These are phyloP conservation scores for Tricholoma matsutake DNA, from an alignment of 768 basidiomycete genomes.

Conservation along the genomic window DNA sequence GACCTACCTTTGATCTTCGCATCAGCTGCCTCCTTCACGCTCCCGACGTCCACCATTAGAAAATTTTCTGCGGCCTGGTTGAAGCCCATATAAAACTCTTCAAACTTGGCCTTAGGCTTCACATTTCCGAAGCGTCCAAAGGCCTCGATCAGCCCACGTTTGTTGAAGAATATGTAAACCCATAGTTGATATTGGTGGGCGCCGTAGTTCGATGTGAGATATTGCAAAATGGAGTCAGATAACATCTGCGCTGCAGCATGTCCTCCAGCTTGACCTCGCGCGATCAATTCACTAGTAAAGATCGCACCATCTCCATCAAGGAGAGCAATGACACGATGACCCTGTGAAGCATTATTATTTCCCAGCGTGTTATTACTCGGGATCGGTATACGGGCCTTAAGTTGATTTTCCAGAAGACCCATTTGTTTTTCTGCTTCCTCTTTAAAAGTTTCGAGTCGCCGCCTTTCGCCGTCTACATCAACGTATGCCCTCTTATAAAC, in stretches of 20 bases:
- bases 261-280: conserved; percentile 56
- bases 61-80: conserved; percentile 69
- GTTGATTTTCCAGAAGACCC: conserved; percentile 37
- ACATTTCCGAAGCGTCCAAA: conserved; percentile 39
- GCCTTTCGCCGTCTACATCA: conserved; percentile 34
- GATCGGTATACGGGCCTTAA: conserved; percentile 29
- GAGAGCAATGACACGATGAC: conserved; percentile 46
- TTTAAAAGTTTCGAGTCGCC: conserved; percentile 30
- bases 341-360: conserved; percentile 26
- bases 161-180: conserved; percentile 64
- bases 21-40: conserved; percentile 71
- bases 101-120: conserved; percentile 43
- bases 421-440: conserved; percentile 36
- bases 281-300: conserved; percentile 51
- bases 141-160: conserved; percentile 53
- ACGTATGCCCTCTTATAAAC: conserved; percentile 43
- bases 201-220: conserved; percentile 33
- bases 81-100: conserved; percentile 66
- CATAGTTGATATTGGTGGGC: conserved; percentile 50
- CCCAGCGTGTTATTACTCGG: neutral
- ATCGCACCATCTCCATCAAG: conserved; percentile 68
- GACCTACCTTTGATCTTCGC: conserved; percentile 67
- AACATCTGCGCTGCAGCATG: conserved; percentile 51
- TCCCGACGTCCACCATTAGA: conserved; percentile 67
- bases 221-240: conserved; percentile 35